Percentiles rank a stretch among this genome's conserved stretches.
Evolutionary conservation across 768 basidiomycete genomes (phyloP).

Genomic region (Pulveroboletus sp.): DNA sequence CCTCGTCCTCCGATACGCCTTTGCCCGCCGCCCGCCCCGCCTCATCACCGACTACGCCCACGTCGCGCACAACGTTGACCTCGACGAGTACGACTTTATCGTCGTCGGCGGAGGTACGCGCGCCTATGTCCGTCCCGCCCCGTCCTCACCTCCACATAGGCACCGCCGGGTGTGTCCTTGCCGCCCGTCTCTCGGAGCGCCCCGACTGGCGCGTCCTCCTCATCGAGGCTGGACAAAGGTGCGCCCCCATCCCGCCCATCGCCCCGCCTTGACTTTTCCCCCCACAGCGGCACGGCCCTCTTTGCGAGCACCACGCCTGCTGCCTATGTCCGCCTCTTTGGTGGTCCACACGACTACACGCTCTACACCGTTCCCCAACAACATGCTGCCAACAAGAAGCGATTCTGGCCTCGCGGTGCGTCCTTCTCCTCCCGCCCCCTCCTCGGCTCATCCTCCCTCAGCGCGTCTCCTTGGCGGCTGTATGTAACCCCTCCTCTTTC

Average conservation of each 20-base stretch:
- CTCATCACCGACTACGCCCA: not conserved
- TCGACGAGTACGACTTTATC: conserved; percentile 47
- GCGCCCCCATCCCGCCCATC: not conserved
- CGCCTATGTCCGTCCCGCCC: not conserved
- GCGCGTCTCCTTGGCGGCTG: conserved; percentile 74
- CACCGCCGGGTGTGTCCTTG: conserved; percentile 45
- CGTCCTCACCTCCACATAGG: conserved; percentile 24
- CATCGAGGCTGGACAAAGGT: conserved; percentile 49
- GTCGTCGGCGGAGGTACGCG: conserved; percentile 52
- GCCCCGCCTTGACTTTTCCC: not conserved
- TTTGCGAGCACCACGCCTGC: conserved; percentile 43
- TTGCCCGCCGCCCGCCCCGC: not conserved
- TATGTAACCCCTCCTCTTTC: conserved; percentile 33
- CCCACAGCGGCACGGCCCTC: conserved; percentile 42
- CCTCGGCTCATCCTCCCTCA: conserved; percentile 24
- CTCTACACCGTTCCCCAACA: conserved; percentile 57
- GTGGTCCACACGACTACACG: conserved; percentile 47
- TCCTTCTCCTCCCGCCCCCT: not conserved
- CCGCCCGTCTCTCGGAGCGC: conserved; percentile 42
- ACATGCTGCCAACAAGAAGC: conserved; percentile 43
- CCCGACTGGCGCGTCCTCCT: conserved; percentile 36
- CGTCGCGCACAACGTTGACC: not conserved
- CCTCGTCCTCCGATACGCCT: conserved; percentile 1
- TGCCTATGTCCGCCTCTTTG: conserved; percentile 42
- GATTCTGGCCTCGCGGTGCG: conserved; percentile 68